Conservation (phyloP, 352 stramenopile species). For the Peronospora destructor region DNA sequence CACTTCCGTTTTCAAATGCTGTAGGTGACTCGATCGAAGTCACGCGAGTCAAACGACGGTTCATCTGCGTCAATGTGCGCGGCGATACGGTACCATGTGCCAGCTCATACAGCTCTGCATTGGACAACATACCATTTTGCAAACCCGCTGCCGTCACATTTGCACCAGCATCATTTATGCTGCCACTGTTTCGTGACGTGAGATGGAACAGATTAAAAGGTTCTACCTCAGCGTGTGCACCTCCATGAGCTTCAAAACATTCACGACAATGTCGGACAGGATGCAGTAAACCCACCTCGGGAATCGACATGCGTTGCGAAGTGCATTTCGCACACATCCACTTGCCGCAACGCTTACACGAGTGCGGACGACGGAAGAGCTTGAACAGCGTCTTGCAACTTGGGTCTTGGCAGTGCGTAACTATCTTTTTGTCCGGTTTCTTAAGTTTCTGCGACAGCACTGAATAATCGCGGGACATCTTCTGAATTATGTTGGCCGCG, state of each 20-base stretch:
- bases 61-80: conserved; percentile 57
- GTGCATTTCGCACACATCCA: conserved; percentile 84
- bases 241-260: conserved; percentile 70
- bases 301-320: conserved; percentile 71
- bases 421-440: conserved; percentile 78
- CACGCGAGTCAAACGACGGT: conserved; percentile 47
- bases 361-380: conserved; percentile 72
- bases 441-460: conserved; percentile 59
- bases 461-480: conserved; percentile 62
- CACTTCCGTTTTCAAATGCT: conserved; percentile 16
- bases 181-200: conserved; percentile 4
- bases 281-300: conserved; percentile 66
- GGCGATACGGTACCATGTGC: conserved; percentile 74
- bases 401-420: conserved; percentile 70
- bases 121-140: conserved; percentile 36
- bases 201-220: conserved; percentile 61
- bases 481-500: conserved; percentile 53
- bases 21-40: conserved; percentile 79
- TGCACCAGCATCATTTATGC: conserved; percentile 8
- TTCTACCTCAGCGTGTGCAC: conserved; percentile 53
- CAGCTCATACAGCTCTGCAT: conserved; percentile 76
- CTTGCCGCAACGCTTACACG: conserved; percentile 79
- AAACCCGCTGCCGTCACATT: conserved; percentile 7
- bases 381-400: conserved; percentile 72
- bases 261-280: conserved; percentile 71